phyloP scores from a whole-genome alignment of 2,329 filamentous ascomycete species.

The Stachybotrys chartarum region DNA sequence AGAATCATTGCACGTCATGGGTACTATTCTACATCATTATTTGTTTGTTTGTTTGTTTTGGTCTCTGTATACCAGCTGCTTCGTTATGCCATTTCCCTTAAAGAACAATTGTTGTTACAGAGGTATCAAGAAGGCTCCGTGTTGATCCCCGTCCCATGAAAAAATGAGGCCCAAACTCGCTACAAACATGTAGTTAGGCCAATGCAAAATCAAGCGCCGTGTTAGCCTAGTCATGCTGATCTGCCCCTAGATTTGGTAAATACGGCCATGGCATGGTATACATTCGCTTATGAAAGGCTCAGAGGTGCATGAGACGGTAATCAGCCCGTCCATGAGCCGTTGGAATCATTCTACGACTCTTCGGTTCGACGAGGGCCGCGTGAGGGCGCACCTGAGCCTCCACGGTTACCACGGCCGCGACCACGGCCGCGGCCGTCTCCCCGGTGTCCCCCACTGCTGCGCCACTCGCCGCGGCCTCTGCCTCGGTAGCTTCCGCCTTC shows the following conservation, averaged over 20 bases:
- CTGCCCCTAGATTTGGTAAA: slow-evolving; percentile 21
- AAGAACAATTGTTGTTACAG: slow-evolving; percentile 1
- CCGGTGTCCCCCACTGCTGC: slow-evolving; percentile 45
- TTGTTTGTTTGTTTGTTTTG: too few species aligned
- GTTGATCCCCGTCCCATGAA: neutral
- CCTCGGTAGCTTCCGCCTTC: slow-evolving; percentile 36
- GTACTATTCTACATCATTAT: slow-evolving; percentile 1
- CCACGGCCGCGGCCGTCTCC: slow-evolving; percentile 37
- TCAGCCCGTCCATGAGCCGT: slow-evolving; percentile 16
- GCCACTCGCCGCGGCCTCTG: slow-evolving; percentile 39
- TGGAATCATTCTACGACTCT: slow-evolving; percentile 25
- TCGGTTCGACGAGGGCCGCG: slow-evolving; percentile 30
- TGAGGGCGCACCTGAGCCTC: slow-evolving; percentile 21
- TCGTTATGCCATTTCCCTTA: neutral
- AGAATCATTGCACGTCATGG: neutral
- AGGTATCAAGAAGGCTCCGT: slow-evolving; percentile 3
- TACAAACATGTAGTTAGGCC: slow-evolving; percentile 17
- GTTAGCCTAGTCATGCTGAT: slow-evolving; percentile 15
- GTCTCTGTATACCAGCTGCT: slow-evolving; percentile 1
- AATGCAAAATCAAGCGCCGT: slow-evolving; percentile 19
- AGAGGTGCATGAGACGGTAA: slow-evolving; percentile 16
- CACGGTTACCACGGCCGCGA: slow-evolving; percentile 31
- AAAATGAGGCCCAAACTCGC: slow-evolving; percentile 6
- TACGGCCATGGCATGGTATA: slow-evolving; percentile 34
- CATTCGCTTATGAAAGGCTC: slow-evolving; percentile 24